These are phyloP conservation scores for Danielia oregonensis DNA, from an alignment of 805 yeast species.

Conservation along the genomic window DNA sequence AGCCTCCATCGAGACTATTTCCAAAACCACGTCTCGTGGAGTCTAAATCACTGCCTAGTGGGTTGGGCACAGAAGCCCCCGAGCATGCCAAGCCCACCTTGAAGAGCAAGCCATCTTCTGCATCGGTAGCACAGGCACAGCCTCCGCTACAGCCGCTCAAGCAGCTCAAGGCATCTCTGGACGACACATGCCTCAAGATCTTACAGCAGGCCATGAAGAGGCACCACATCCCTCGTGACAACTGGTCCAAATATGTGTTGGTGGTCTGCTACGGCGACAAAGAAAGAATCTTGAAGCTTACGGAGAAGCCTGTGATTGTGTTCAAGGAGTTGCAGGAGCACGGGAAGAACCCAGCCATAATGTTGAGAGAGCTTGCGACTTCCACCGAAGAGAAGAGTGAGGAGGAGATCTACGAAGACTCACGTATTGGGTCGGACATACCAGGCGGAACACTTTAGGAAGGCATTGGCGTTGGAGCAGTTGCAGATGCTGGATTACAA, in stretches of 20 bases:
- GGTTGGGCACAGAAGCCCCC: too few species aligned
- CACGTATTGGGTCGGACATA: constrained; percentile 40
- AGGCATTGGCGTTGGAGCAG: too few species aligned
- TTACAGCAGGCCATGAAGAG: constrained; percentile 85
- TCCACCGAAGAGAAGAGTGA: constrained; percentile 5
- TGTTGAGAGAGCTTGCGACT: constrained; percentile 76
- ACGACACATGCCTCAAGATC: constrained; percentile 87
- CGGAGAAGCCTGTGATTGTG: constrained; percentile 84
- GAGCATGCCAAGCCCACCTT: neutral
- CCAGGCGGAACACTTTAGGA: constrained; percentile 42
- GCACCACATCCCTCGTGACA: constrained; percentile 71
- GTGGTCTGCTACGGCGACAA: constrained; percentile 89
- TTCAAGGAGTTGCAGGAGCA: constrained; percentile 81
- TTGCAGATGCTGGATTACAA: constrained; percentile 1
- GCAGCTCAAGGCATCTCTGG: constrained; percentile 79
- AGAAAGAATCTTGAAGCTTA: constrained; percentile 75
- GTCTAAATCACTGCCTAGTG: constrained; percentile 6
- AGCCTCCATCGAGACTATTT: constrained; percentile 7
- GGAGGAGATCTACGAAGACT: constrained; percentile 27
- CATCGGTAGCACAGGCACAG: neutral
- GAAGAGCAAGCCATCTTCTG: neutral
- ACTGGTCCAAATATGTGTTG: constrained; percentile 84
- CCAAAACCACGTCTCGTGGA: constrained; percentile 15
- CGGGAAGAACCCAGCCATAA: constrained; percentile 86
- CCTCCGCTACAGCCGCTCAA: constrained; percentile 55